phyloP scores from a whole-genome alignment of 345 rosid species.

The Moricandia moricandioides region DNA sequence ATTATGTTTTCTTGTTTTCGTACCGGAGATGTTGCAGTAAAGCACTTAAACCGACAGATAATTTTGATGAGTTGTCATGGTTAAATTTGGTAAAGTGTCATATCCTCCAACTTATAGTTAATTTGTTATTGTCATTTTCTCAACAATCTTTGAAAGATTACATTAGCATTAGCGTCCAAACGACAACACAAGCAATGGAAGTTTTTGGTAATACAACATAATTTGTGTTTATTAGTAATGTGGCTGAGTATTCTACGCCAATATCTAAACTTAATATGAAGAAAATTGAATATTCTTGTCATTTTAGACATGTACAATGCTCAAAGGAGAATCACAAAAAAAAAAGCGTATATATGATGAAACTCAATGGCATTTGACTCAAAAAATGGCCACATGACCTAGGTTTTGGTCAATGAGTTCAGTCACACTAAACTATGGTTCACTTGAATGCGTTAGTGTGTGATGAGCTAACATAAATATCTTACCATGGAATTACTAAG shows the following conservation, averaged over 20 bases:
- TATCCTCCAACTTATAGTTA: conserved; percentile 16
- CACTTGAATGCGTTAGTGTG: neutral
- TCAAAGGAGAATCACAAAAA: neutral
- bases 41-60: conserved; percentile 5
- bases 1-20: neutral
- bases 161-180: conserved; percentile 3
- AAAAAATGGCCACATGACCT: neutral
- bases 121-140: conserved; percentile 32
- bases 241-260: neutral
- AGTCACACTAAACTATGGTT: neutral
- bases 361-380: neutral
- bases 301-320: neutral
- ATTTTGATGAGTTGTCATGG: conserved; percentile 16
- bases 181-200: neutral
- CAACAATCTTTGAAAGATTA: conserved; percentile 19
- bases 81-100: conserved; percentile 23
- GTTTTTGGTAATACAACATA: neutral
- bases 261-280: neutral
- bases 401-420: neutral
- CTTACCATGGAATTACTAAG: neutral
- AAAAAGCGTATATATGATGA: neutral
- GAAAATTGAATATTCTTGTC: neutral
- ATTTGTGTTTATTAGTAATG: no score
- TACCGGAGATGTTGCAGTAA: conserved; percentile 6
- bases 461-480: neutral